Base-by-base conservation (phyloP, 441 rosid species). In the Populus trichocarpa region DNA sequence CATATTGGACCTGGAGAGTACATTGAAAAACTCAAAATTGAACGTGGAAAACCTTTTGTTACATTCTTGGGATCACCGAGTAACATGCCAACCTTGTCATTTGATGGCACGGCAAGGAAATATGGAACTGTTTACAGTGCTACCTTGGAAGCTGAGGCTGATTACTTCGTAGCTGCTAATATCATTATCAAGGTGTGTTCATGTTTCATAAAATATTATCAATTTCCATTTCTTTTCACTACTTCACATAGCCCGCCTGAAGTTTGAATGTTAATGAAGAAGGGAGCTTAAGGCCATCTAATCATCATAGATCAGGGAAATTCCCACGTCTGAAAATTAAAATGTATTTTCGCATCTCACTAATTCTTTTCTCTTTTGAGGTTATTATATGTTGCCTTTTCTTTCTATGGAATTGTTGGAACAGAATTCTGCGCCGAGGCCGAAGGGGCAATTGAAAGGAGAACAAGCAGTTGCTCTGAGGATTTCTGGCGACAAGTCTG, bases 81-180 rank as follows among this genome's bases (percentile, higher is more conserved):
- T 0, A 26, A 33, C 4, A 79, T 64, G 78, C 91, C 99, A 0
- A 85, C n/a, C 53, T 26, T 95, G 73, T 28, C 84, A 12, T 88
- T 63, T 72, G 70, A 25, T 10, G 96, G 91, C 5, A 88, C 84
- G 0, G 95, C 98, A 0, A 36, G 20, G 10, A 0, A 85, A 30
- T 89, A 74, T 26, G 97, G 97, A 61, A 92, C 98, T 1, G 85
- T 90, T 0, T 82, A 89, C 10, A 95, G 98, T 53, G 99, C 96
- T 67, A 87, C 89, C 25, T 32, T 95, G 70, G 84, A 85, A 2
- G 80, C 81, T 0, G 86, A 87, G 71, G 69, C 92, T 25, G 87
- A 87, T 18, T 90, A 86, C 84, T 95, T 93, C 78, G 28, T 78
- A 23, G 98, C 90, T 14, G 74, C 77, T n/a, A 87, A 93, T 72